These are phyloP conservation scores for Quercus glauca DNA, from an alignment of 306 rosid genomes.

Conservation along the genomic window DNA sequence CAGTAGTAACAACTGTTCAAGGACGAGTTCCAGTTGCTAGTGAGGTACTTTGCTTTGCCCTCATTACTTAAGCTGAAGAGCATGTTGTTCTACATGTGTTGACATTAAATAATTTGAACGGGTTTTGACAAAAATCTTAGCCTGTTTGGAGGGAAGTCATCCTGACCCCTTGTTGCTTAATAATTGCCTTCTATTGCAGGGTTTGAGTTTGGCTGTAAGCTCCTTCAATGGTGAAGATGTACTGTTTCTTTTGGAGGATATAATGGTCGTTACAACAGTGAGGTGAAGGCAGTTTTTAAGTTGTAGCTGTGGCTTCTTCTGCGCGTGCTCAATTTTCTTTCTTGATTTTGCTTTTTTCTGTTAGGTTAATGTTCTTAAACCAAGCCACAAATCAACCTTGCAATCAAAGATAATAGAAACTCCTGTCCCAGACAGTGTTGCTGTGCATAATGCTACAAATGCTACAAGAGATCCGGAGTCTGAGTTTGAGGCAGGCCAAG, in stretches of 20 bases:
- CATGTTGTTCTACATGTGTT: neutral
- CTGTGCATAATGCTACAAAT: slow-evolving; percentile 61
- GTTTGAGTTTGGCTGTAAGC: slow-evolving; percentile 83
- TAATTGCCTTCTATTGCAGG: slow-evolving; percentile 49
- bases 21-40: slow-evolving; percentile 91
- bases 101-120: slow-evolving; percentile 8
- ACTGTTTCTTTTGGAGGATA: slow-evolving; percentile 85
- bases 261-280: slow-evolving; percentile 86
- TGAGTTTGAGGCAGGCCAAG: slow-evolving; percentile 62
- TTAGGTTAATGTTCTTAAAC: slow-evolving; percentile 85
- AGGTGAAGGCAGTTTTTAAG: slow-evolving; percentile 45
- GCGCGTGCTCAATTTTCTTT: slow-evolving; percentile 10
- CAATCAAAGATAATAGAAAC: slow-evolving; percentile 64
- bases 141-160: slow-evolving; percentile 3
- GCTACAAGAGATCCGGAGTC: slow-evolving; percentile 71
- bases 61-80: neutral
- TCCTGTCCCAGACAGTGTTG: slow-evolving; percentile 64
- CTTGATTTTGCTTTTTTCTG: slow-evolving; percentile 22
- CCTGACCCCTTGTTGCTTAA: slow-evolving; percentile 2
- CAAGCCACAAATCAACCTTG: slow-evolving; percentile 89
- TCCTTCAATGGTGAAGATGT: slow-evolving; percentile 74
- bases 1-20: slow-evolving; percentile 87
- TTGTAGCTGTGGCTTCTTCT: slow-evolving; percentile 3
- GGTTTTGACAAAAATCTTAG: neutral
- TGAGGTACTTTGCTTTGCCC: slow-evolving; percentile 53